Percentiles rank a stretch among this genome's conserved stretches.
phyloP scores from a whole-genome alignment of 2,329 filamentous ascomycete genomes.

The Microdochium trichocladiopsis region DNA sequence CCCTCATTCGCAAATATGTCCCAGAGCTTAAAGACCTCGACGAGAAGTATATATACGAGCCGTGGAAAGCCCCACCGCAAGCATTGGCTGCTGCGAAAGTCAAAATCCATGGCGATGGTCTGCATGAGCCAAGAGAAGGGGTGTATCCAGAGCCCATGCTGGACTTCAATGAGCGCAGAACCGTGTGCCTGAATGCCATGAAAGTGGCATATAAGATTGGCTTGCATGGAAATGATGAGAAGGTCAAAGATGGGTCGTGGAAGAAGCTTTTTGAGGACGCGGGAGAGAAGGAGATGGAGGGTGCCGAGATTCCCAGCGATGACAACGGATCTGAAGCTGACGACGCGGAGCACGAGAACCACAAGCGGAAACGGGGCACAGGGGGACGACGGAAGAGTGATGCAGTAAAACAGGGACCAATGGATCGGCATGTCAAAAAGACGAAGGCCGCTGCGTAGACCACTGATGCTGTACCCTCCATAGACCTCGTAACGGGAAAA shows the following conservation, averaged over 20 bases:
- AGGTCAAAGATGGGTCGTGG: conserved; percentile 55
- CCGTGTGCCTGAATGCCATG: conserved; percentile 58
- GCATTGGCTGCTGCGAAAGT: conserved; percentile 67
- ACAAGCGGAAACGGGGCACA: conserved; percentile 4
- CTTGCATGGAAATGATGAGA: conserved; percentile 55
- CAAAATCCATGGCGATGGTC: conserved; percentile 40
- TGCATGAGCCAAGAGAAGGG: conserved; percentile 30
- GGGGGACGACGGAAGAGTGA: conserved; percentile 3
- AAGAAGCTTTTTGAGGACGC: conserved; percentile 34
- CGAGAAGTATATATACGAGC: conserved; percentile 71
- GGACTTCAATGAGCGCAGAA: conserved; percentile 58
- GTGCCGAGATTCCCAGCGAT: conserved; percentile 23
- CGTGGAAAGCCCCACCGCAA: conserved; percentile 62
- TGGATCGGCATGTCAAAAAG: conserved; percentile 3
- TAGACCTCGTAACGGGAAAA: background rate
- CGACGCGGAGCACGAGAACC: conserved; percentile 9
- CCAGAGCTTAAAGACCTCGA: conserved; percentile 58
- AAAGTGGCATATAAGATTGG: conserved; percentile 63
- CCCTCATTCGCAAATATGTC: conserved; percentile 57
- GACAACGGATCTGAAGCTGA: conserved; percentile 23
- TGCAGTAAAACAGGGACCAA: conserved; percentile 7
- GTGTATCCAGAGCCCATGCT: conserved; percentile 73
- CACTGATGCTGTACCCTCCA: background rate
- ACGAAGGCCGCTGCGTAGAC: background rate
- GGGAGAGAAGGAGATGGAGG: conserved; percentile 32